Base-by-base conservation (phyloP, 805 yeast genomes). In the Cyberlindnera sargentensis region DNA sequence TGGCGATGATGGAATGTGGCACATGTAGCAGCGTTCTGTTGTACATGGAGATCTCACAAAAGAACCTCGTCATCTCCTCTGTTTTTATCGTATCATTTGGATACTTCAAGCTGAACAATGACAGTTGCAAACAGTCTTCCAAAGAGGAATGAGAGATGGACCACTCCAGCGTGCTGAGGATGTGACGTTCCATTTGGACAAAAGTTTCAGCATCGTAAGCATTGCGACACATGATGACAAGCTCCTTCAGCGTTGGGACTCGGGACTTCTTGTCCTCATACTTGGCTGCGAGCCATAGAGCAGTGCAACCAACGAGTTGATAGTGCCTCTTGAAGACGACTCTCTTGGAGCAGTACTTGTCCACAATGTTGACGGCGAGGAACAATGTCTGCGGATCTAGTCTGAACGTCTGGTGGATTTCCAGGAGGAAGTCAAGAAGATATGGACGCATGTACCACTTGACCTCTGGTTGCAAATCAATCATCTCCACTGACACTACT, bases 281-380 rank as follows among this genome's bases (percentile, higher is more conserved):
- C 59, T 89, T 89, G 37, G 93, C 77, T 3, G 96, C 93, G 20
- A 89, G 77, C 95, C 96, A 87, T 39, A 89, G 66, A 27, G 95
- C 83, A 0, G 95, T 83, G 51, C 91, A 80, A 29, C 91, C 90
- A 27, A 88, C 84, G 43, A 89, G 68, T 60, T 87, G 96, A 55
- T 84, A 81, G 58, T 88, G 96, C 49, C 82, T 84, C 52, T 80
- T 77, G 60, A 81, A 78, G 2, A 87, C 88, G 7, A 86, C 78
- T 47, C 96, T 71, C 55, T 78, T 81, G 41, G 93, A 81, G 58
- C 93, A 83, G 66, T 89, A 89, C 45, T 91, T 73, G 62, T 89
- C 96, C 41, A 87, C 80, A 46, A 88, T 74, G 52, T 78, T 77
- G 39, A 82, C 73, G 47, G 84, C 80, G 56, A 76, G 74, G 61